Conservation (phyloP, 2,329 filamentous ascomycete genomes). For the Monosporascus sp. region DNA sequence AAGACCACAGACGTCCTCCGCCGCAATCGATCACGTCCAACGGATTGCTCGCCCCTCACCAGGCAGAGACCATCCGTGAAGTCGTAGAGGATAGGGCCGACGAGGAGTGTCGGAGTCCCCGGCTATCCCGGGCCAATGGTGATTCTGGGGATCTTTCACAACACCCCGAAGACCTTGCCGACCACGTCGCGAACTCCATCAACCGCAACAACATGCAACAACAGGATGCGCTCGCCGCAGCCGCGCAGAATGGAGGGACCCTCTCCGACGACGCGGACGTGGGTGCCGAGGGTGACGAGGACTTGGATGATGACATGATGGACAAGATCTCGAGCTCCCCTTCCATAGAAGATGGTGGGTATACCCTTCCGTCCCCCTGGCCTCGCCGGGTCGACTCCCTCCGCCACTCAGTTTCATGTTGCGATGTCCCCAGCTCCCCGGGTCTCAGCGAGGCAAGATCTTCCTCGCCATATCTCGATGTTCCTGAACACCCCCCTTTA, state of each 20-base stretch:
- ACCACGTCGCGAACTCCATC: constrained; percentile 34
- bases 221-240: constrained; percentile 53
- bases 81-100: constrained; percentile 71
- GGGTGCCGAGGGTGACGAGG: constrained; percentile 65
- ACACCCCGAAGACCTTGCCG: constrained; percentile 40
- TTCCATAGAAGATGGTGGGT: constrained; percentile 98
- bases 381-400: constrained; percentile 40
- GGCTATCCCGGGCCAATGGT: constrained; percentile 47
- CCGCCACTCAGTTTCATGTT: constrained; percentile 23
- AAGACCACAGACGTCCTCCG: constrained; percentile 64
- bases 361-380: constrained; percentile 39
- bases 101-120: constrained; percentile 61
- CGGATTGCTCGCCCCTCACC: constrained; percentile 64
- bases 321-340: constrained; percentile 98
- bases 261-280: constrained; percentile 56
- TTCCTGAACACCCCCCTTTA: constrained; percentile 27
- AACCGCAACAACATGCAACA: constrained; percentile 38
- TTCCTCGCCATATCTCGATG: constrained; percentile 37
- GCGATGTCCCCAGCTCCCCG: constrained; percentile 25
- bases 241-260: constrained; percentile 56
- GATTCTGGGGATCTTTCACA: constrained; percentile 37
- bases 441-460: constrained; percentile 29
- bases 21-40: constrained; percentile 40
- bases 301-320: constrained; percentile 88
- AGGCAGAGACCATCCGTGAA: constrained; percentile 77